Conservation (phyloP, 1,139 yeast species). For the Geotrichum phurueaensis region DNA sequence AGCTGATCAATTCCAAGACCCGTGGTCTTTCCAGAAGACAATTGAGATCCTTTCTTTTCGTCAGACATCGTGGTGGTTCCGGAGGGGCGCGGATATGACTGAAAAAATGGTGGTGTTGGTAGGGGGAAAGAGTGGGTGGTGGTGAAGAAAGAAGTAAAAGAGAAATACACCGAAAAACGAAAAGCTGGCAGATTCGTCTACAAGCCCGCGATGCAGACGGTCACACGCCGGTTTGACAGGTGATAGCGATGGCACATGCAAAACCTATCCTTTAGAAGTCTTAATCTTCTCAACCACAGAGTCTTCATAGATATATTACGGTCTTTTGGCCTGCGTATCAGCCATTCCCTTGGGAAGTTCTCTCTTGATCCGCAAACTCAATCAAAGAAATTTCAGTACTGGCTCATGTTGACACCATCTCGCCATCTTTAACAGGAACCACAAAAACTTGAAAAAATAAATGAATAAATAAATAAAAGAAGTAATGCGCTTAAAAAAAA, state of each 20-base stretch:
- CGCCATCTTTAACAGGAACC: neutral
- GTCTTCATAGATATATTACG: neutral
- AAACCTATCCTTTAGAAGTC: neutral
- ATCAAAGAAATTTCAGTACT: neutral
- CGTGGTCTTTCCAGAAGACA: slow-evolving; percentile 18
- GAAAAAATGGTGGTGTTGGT: neutral
- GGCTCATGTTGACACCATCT: neutral
- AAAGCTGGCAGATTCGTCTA: neutral
- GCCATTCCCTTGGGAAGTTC: neutral
- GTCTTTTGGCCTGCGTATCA: neutral
- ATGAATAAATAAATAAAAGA: neutral
- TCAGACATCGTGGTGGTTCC: neutral
- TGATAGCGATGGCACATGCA: neutral
- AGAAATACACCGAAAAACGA: neutral
- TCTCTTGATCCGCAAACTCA: neutral
- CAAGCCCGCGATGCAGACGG: neutral
- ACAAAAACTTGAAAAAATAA: neutral
- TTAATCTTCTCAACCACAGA: neutral
- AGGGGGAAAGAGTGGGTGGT: neutral
- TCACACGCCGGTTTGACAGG: neutral
- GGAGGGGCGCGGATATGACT: neutral
- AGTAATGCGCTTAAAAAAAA: too few relatives aligned
- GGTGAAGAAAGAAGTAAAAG: neutral
- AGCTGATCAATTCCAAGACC: slow-evolving; percentile 39
- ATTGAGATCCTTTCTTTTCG: neutral